Conservation (phyloP, 148 eudicot species). For the Spergularia marina region DNA sequence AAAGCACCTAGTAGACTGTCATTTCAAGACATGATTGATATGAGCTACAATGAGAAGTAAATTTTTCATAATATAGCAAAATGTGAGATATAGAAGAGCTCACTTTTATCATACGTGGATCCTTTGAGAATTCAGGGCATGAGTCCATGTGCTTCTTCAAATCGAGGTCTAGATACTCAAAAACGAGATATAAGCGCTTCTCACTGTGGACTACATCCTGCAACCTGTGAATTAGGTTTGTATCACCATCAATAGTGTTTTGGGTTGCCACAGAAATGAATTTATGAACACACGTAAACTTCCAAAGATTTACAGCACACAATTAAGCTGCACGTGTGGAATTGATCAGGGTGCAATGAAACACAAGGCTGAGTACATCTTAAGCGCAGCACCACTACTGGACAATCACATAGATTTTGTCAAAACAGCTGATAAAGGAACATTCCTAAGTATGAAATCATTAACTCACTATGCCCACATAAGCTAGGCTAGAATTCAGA, state of each 20-base stretch:
- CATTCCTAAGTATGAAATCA: too few relatives aligned
- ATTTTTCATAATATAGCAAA: not conserved
- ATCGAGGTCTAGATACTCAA: conserved; percentile 96
- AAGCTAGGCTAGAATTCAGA: not conserved
- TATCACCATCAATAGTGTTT: not conserved
- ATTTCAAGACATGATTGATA: not conserved
- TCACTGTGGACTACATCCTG: conserved; percentile 98
- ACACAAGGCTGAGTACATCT: too few relatives aligned
- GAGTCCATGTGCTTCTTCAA: conserved; percentile 98
- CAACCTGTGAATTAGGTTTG: conserved; percentile 50
- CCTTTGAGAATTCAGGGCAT: conserved; percentile 81
- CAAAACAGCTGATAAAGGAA: too few relatives aligned
- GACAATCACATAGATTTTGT: too few relatives aligned
- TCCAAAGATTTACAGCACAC: too few relatives aligned
- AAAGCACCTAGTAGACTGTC: not conserved
- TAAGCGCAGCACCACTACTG: too few relatives aligned
- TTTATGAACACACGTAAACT: too few relatives aligned
- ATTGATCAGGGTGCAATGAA: too few relatives aligned
- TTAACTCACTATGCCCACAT: too few relatives aligned
- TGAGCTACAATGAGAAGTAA: not conserved
- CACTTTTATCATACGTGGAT: conserved; percentile 78
- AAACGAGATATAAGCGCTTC: conserved; percentile 87
- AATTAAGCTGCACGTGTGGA: too few relatives aligned
- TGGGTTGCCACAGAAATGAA: too few relatives aligned
- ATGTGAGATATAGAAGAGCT: conserved; percentile 23